Conservation (phyloP, 495 filamentous ascomycete species). For the Amniculicola lignicola region DNA sequence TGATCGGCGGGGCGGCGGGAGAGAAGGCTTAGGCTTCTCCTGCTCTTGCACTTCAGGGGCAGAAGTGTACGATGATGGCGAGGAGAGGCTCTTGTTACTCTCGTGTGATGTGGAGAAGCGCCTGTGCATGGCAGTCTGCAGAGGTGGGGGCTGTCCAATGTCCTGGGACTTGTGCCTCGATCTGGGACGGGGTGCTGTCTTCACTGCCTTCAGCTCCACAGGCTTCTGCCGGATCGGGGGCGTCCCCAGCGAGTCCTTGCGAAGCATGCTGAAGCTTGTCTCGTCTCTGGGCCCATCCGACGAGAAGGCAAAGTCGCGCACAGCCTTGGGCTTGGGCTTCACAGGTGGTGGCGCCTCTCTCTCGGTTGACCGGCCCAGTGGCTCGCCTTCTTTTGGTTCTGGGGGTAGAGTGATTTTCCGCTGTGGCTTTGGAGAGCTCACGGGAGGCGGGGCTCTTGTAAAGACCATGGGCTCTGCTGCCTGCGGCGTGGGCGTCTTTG, state of each 20-base stretch:
- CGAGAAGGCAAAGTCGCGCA: neutral
- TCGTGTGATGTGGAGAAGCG: slow-evolving; percentile 13
- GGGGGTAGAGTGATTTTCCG: slow-evolving; percentile 12
- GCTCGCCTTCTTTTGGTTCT: neutral
- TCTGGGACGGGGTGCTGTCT: slow-evolving; percentile 1
- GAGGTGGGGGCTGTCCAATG: no score
- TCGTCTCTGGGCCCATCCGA: slow-evolving; percentile 7
- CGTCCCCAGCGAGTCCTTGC: slow-evolving; percentile 14
- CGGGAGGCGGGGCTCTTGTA: slow-evolving; percentile 26
- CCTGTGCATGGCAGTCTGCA: neutral
- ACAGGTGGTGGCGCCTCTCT: neutral
- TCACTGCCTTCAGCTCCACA: slow-evolving; percentile 14
- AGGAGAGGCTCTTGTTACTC: slow-evolving; percentile 20
- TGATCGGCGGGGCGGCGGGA: slow-evolving; percentile 36
- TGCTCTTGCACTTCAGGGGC: slow-evolving; percentile 26
- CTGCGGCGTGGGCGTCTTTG: slow-evolving; percentile 1
- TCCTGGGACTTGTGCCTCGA: slow-evolving; percentile 11
- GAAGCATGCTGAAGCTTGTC: slow-evolving; percentile 3
- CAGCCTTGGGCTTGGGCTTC: slow-evolving; percentile 14
- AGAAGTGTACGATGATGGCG: slow-evolving; percentile 29
- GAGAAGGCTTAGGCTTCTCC: slow-evolving; percentile 27
- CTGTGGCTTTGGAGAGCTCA: slow-evolving; percentile 33
- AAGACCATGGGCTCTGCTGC: neutral
- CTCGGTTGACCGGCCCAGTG: neutral
- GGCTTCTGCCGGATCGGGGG: slow-evolving; percentile 16